Conservation (phyloP, 2,329 filamentous ascomycete species). For the Drechslera avenae region DNA sequence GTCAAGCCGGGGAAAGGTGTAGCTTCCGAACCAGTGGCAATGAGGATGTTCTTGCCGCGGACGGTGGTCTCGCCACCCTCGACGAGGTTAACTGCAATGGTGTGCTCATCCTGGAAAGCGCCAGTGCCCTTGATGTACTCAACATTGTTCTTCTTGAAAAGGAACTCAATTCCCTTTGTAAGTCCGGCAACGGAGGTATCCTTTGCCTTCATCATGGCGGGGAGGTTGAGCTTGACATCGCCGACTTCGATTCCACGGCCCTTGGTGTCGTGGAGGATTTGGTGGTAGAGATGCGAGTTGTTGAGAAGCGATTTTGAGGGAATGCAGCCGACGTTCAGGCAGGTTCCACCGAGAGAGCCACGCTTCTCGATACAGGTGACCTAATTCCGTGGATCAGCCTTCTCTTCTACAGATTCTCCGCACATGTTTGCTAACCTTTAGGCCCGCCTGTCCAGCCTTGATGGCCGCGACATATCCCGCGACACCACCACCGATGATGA, state of each 20-base stretch:
- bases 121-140: slow-evolving; percentile 96
- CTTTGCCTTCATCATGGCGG: slow-evolving; percentile 98
- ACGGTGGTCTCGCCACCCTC: slow-evolving; percentile 91
- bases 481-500: slow-evolving; percentile 97
- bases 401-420: slow-evolving; percentile 1
- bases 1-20: slow-evolving; percentile 95
- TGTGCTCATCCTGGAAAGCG: slow-evolving; percentile 85
- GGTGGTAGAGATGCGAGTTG: slow-evolving; percentile 98
- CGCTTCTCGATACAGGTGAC: slow-evolving; percentile 99
- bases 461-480: slow-evolving; percentile 98
- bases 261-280: slow-evolving; percentile 95
- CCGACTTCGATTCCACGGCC: slow-evolving; percentile 95
- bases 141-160: slow-evolving; percentile 99
- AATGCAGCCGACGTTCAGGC: slow-evolving; percentile 98
- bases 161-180: slow-evolving; percentile 96
- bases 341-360: slow-evolving; percentile 91
- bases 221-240: slow-evolving; percentile 94
- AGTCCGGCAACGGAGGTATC: slow-evolving; percentile 85
- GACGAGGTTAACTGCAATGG: slow-evolving; percentile 85
- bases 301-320: slow-evolving; percentile 99
- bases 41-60: slow-evolving; percentile 94
- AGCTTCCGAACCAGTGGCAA: slow-evolving; percentile 92
- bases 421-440: slow-evolving; percentile 70
- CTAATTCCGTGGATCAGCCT: slow-evolving; percentile 54
- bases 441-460: slow-evolving; percentile 95